Evolutionary conservation across 192 early-diverging fungal genomes (phyloP).

Genomic region (Coemansia sp.): DNA sequence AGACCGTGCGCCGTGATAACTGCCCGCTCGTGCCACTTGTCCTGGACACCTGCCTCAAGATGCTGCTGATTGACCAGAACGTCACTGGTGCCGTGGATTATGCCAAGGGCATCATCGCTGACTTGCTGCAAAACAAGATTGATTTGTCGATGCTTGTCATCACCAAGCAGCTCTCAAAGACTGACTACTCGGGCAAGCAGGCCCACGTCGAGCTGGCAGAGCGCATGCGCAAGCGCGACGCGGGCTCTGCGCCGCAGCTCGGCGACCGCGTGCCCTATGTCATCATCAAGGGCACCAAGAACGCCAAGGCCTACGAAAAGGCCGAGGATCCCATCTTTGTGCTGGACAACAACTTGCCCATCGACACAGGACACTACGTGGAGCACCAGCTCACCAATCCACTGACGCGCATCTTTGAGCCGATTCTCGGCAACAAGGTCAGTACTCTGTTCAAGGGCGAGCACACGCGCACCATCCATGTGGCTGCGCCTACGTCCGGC

Average conservation of each 20-base stretch:
- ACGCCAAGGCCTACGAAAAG: constrained; percentile 91
- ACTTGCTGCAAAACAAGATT: constrained; percentile 94
- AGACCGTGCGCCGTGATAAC: constrained; percentile 96
- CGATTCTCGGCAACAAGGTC: constrained; percentile 88
- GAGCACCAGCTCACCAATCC: constrained; percentile 96
- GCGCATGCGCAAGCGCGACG: constrained; percentile 92
- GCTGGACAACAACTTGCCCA: constrained; percentile 96
- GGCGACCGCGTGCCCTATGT: constrained; percentile 98
- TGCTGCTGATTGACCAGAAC: constrained; percentile 88
- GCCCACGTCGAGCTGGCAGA: constrained; percentile 95
- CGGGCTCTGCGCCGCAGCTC: constrained; percentile 91
- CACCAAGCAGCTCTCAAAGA: constrained; percentile 90
- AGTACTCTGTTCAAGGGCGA: constrained; percentile 73
- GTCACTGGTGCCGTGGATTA: constrained; percentile 80
- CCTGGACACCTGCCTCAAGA: constrained; percentile 86
- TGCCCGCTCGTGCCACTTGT: constrained; percentile 89
- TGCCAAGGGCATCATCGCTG: constrained; percentile 84
- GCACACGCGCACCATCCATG: constrained; percentile 76
- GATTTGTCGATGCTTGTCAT: constrained; percentile 96
- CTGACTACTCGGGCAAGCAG: constrained; percentile 94
- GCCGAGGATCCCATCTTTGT: constrained; percentile 98
- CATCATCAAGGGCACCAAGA: constrained; percentile 82
- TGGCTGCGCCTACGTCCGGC: constrained; percentile 82
- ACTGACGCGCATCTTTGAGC: constrained; percentile 91
- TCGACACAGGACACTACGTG: constrained; percentile 95